Evolutionary conservation across 2,329 filamentous ascomycete genomes (phyloP), one percentile per base, ranked within the genome.

Genomic region (Fusarium domesticum): DNA sequence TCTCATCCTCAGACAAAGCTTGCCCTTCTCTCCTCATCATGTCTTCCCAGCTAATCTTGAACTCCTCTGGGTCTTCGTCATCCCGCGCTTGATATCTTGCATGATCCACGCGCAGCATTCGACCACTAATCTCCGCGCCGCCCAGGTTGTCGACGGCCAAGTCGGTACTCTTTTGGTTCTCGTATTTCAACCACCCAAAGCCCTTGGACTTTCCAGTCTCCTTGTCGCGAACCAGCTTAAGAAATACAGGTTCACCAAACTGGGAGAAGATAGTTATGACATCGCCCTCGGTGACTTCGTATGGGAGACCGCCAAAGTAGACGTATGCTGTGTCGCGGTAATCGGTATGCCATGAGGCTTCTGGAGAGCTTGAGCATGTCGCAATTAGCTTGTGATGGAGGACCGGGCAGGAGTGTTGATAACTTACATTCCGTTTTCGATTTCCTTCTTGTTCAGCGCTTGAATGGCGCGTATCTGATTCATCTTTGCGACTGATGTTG

Each of bases 241-340:
- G 77, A 69, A 92, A 95, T 3, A 91, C 88, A 2, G 95, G 95
- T 64, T 97, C 92, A 58, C 93, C 93, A 64, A 85, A 98, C 67
- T 98, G 93, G 6, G 90, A 96, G 74, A 97, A 98, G 48, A 98
- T 95, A 10, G 91, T 91, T 56, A 97, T 82, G 51, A 98, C 79
- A 69, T 98, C 93, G 68, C 95, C 95, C 72, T 98, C 93, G 37
- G 89, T 90, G 32, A 98, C 78, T 61, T 95, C 89, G 69, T 87
- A 95, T 4, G 91, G 89, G 11, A 98, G 78, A 19, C 92, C 92
- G 62, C 95, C 95, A 57, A 98, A 91, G 75, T 96, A 96, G 64
- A 98, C 75, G 68, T 92, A 98, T 47, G 93, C 95, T 2, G 93
- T 97, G 72, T 95, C 93, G 70, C 89, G 88, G 71, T 97, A 98